phyloP scores from a whole-genome alignment of 441 rosid genomes.

The Raphanus hybrid region DNA sequence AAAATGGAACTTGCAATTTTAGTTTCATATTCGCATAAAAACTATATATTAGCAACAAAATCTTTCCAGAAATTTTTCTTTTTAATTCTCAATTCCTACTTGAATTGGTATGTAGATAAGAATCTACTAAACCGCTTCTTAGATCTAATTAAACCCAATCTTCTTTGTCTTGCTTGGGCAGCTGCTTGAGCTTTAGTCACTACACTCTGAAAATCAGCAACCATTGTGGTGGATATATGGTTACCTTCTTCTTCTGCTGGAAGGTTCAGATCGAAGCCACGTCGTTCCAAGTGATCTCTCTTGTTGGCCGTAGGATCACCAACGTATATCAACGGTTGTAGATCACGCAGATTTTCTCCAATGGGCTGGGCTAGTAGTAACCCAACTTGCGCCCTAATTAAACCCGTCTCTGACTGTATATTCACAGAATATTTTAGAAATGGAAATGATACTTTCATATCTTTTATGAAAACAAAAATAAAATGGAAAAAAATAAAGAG shows the following conservation, averaged over 20 bases:
- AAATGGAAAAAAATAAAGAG: background rate
- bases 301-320: slow-evolving; percentile 26
- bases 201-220: slow-evolving; percentile 15
- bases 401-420: slow-evolving; percentile 22
- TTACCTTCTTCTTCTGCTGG: slow-evolving; percentile 32
- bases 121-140: slow-evolving; percentile 22
- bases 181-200: slow-evolving; percentile 23
- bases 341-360: background rate
- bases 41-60: background rate
- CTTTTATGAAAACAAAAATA: background rate
- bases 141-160: slow-evolving; percentile 29
- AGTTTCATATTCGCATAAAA: slow-evolving; percentile 22
- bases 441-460: slow-evolving; percentile 21
- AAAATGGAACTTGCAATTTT: slow-evolving; percentile 4
- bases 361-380: slow-evolving; percentile 25
- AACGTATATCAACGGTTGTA: slow-evolving; percentile 22
- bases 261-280: slow-evolving; percentile 40
- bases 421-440: slow-evolving; percentile 19
- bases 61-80: background rate
- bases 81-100: background rate
- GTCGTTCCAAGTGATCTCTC: slow-evolving; percentile 8
- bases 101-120: slow-evolving; percentile 16
- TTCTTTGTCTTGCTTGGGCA: slow-evolving; percentile 40
- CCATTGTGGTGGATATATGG: background rate
- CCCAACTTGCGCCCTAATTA: slow-evolving; percentile 34